Evolutionary conservation across 495 filamentous ascomycete species (phyloP).

Genomic region (Neurospora sp.): DNA sequence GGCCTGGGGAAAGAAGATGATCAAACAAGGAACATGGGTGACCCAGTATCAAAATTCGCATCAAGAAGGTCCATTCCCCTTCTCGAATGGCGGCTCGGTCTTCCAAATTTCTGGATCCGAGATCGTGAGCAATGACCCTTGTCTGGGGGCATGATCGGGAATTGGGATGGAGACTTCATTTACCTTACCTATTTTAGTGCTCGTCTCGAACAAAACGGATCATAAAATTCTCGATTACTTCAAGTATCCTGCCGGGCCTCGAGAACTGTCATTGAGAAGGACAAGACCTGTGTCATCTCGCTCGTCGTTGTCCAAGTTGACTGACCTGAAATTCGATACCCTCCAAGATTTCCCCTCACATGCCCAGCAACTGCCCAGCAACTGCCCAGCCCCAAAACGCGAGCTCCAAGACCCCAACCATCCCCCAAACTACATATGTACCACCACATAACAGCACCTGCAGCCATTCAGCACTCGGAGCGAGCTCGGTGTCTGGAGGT

Average conservation of each 20-base stretch:
- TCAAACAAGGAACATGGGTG: neutral
- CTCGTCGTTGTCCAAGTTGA: neutral
- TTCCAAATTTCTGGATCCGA: neutral
- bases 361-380: neutral
- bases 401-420: neutral
- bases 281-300: neutral
- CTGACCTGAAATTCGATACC: neutral
- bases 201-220: neutral
- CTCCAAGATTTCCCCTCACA: neutral
- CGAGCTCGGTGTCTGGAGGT: neutral
- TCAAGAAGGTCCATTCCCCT: neutral
- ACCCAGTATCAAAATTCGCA: neutral
- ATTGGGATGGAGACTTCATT: neutral
- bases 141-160: neutral
- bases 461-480: neutral
- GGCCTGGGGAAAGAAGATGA: neutral
- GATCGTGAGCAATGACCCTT: neutral
- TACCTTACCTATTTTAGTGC: neutral
- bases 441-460: neutral
- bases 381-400: neutral
- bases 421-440: neutral
- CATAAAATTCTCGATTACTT: neutral
- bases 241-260: neutral
- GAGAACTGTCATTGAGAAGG: neutral
- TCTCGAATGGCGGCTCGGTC: neutral